A percentile compares a stretch with the other conserved stretches of the same genome.
Evolutionary conservation across 1,284 basidiomycete species (phyloP).

Genomic region (Anthracocystis setariae): DNA sequence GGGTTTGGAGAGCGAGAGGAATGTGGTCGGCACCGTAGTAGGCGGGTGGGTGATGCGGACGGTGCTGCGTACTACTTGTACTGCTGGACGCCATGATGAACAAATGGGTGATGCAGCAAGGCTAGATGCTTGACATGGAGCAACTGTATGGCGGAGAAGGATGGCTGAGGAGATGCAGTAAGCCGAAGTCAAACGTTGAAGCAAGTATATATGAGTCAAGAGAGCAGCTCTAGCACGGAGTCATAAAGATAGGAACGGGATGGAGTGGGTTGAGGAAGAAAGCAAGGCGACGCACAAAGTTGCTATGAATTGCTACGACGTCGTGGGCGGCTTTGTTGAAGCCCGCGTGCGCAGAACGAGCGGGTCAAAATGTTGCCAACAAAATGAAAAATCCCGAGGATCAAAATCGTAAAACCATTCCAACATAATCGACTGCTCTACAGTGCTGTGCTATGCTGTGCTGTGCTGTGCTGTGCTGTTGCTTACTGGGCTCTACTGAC

Average conservation of each 20-base stretch:
- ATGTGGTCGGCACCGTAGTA: constrained; percentile 35
- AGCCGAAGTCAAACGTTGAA: neutral
- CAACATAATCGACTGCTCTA: no score
- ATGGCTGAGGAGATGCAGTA: neutral
- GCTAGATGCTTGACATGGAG: neutral
- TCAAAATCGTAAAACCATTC: constrained; percentile 9
- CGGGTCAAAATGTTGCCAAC: neutral
- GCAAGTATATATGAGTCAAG: neutral
- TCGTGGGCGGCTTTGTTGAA: neutral
- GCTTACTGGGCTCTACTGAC: neutral
- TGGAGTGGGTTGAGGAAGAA: neutral
- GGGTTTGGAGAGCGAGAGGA: constrained; percentile 21
- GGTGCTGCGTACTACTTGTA: constrained; percentile 28
- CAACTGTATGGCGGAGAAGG: neutral
- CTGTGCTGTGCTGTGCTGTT: no score
- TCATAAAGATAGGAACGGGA: neutral
- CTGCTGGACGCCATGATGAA: constrained; percentile 25
- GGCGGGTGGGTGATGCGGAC: constrained; percentile 34
- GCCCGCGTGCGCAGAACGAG: neutral
- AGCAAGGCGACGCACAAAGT: neutral
- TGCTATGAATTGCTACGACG: neutral
- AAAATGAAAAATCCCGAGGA: constrained; percentile 2
- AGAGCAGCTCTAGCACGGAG: neutral
- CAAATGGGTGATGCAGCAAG: constrained; percentile 11
- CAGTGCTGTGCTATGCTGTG: no score